Percentiles rank a stretch among this genome's conserved stretches.
phyloP scores from a whole-genome alignment of 371 early-diverging fungal genomes.

The Rhizopus stolonifer region DNA sequence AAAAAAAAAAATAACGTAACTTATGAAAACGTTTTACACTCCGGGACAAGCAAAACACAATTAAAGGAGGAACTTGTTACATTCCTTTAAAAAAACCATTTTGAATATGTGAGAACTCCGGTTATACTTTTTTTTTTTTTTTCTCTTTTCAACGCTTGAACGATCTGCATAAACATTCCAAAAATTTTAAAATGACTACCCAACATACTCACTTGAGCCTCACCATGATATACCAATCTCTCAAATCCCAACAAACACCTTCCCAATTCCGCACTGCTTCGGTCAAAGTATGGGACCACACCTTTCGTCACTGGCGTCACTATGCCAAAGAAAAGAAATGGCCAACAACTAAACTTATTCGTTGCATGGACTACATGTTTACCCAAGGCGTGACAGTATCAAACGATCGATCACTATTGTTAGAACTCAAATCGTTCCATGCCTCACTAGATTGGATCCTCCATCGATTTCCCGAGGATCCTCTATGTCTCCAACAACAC shows the following conservation, averaged over 20 bases:
- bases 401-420: neutral
- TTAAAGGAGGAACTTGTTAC: no score
- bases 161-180: no score
- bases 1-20: neutral
- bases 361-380: conserved; percentile 16
- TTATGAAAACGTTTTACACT: neutral
- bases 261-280: conserved; percentile 1
- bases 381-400: neutral
- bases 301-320: conserved; percentile 6
- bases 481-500: neutral
- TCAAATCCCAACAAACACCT: neutral
- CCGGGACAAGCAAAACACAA: neutral
- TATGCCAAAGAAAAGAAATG: conserved; percentile 12
- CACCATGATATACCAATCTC: conserved; percentile 7
- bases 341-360: conserved; percentile 14
- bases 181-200: no score
- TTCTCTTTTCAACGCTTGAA: no score
- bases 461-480: neutral
- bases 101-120: no score
- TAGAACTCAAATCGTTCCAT: conserved; percentile 8
- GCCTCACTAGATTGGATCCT: conserved; percentile 6
- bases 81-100: no score
- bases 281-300: conserved; percentile 12
- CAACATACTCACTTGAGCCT: conserved; percentile 5
- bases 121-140: no score